phyloP scores from a whole-genome alignment of 192 early-diverging fungal species.

The Pilaira anomala region DNA sequence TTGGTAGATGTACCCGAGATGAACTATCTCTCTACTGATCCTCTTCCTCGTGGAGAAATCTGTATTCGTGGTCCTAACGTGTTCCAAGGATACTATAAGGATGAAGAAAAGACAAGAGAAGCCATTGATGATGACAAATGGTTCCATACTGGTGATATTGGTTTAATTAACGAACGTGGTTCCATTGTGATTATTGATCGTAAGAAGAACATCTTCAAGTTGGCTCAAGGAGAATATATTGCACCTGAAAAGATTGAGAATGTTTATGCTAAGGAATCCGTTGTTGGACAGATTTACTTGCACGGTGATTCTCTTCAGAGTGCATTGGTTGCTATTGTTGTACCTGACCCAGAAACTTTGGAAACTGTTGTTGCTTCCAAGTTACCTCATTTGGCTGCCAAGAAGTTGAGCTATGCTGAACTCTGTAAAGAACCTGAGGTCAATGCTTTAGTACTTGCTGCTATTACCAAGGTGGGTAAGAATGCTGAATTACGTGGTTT shows the following conservation, averaged over 20 bases:
- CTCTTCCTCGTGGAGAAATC: slow-evolving; percentile 85
- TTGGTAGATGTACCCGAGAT: slow-evolving; percentile 88
- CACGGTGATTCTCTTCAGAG: slow-evolving; percentile 78
- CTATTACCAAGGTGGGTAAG: slow-evolving; percentile 54
- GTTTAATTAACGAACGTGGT: slow-evolving; percentile 63
- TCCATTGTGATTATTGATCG: slow-evolving; percentile 78
- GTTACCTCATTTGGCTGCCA: slow-evolving; percentile 33
- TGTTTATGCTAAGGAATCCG: slow-evolving; percentile 49
- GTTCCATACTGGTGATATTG: slow-evolving; percentile 86
- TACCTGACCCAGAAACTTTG: slow-evolving; percentile 62
- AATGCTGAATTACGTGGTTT: slow-evolving; percentile 63
- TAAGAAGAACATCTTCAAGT: slow-evolving; percentile 77
- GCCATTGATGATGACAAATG: slow-evolving; percentile 82
- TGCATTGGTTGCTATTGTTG: slow-evolving; percentile 70
- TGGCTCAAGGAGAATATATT: slow-evolving; percentile 61
- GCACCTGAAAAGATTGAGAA: slow-evolving; percentile 87
- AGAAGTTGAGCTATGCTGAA: slow-evolving; percentile 43
- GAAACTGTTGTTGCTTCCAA: slow-evolving; percentile 45
- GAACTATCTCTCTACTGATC: slow-evolving; percentile 77
- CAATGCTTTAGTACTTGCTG: slow-evolving; percentile 42
- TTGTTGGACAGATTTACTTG: slow-evolving; percentile 72
- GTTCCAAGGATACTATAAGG: slow-evolving; percentile 75
- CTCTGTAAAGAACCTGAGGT: slow-evolving; percentile 57
- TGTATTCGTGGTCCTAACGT: slow-evolving; percentile 77
- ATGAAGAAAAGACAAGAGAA: slow-evolving; percentile 71